Evolutionary conservation across 75 land plant species (phyloP).

Genomic region (Ceratopteris richardii): DNA sequence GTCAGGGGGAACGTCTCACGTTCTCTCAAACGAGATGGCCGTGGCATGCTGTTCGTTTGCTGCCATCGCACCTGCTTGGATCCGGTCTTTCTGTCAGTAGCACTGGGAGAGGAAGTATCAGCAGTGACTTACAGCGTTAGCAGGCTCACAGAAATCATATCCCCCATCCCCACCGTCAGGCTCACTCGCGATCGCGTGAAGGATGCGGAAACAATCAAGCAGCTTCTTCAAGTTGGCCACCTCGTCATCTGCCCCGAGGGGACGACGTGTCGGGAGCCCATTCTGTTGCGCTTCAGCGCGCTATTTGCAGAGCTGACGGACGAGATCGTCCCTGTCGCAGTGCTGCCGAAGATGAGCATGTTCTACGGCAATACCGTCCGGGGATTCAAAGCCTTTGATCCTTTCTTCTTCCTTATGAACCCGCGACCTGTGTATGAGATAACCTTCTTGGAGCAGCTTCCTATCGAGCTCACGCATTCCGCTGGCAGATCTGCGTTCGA

Average conservation of each 20-base stretch:
- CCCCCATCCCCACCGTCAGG: constrained; percentile 73
- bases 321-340: constrained; percentile 72
- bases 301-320: constrained; percentile 60
- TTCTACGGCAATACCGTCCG: constrained; percentile 71
- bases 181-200: constrained; percentile 46
- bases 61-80: constrained; percentile 55
- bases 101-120: constrained; percentile 26
- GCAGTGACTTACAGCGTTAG: constrained; percentile 65
- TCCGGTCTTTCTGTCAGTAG: constrained; percentile 38
- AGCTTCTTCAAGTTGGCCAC: constrained; percentile 45
- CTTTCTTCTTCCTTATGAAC: constrained; percentile 81
- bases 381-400: constrained; percentile 62
- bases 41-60: constrained; percentile 53
- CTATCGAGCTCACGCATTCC: constrained; percentile 39
- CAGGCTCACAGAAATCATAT: constrained; percentile 50
- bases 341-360: constrained; percentile 51
- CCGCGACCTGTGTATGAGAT: constrained; percentile 74
- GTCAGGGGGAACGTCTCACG: constrained; percentile 2
- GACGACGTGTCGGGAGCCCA: constrained; percentile 63
- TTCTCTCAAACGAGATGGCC: constrained; percentile 10
- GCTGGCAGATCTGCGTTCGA: constrained; percentile 51
- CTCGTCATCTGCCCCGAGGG: constrained; percentile 91
- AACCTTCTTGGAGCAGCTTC: constrained; percentile 64
- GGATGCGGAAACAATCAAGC: constrained; percentile 49
- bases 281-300: constrained; percentile 43